These are phyloP conservation scores for Colletotrichum kahawae DNA, from an alignment of 2,329 filamentous ascomycete species.

Conservation along the genomic window DNA sequence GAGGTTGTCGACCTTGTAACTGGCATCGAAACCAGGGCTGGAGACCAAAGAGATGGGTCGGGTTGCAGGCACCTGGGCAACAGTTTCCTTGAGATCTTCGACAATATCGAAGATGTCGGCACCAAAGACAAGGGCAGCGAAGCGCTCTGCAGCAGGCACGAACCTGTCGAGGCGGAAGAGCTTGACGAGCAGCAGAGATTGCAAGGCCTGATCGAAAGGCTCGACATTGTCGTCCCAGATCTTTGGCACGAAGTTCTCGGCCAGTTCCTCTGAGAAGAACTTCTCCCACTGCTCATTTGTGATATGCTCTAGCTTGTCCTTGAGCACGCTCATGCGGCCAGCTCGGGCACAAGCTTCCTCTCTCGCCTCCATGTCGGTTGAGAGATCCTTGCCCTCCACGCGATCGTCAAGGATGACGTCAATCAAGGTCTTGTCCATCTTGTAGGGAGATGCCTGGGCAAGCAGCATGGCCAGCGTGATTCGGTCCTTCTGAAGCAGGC, in stretches of 20 bases:
- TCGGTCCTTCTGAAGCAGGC: slow-evolving; percentile 90
- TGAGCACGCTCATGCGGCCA: slow-evolving; percentile 74
- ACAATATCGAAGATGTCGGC: slow-evolving; percentile 80
- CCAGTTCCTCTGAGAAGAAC: slow-evolving; percentile 86
- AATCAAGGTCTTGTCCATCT: slow-evolving; percentile 90
- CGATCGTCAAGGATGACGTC: slow-evolving; percentile 84
- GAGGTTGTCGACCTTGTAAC: slow-evolving; percentile 96
- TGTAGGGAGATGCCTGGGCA: slow-evolving; percentile 92
- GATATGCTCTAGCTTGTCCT: slow-evolving; percentile 70
- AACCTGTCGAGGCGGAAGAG: slow-evolving; percentile 95
- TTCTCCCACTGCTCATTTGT: slow-evolving; percentile 73
- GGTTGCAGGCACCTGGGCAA: slow-evolving; percentile 81
- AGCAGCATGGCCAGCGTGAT: slow-evolving; percentile 95
- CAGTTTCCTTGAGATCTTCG: slow-evolving; percentile 85
- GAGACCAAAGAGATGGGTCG: slow-evolving; percentile 92
- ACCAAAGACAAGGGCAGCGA: slow-evolving; percentile 86
- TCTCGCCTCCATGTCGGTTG: slow-evolving; percentile 66
- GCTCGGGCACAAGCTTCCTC: slow-evolving; percentile 74
- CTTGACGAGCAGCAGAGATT: slow-evolving; percentile 89
- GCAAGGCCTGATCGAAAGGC: slow-evolving; percentile 76
- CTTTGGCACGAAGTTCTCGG: slow-evolving; percentile 81
- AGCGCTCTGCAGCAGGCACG: slow-evolving; percentile 90
- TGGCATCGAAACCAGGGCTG: slow-evolving; percentile 95
- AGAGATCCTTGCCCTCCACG: slow-evolving; percentile 79
- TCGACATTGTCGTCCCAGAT: slow-evolving; percentile 72